These are phyloP conservation scores for Diaporthe nobilis DNA, from an alignment of 2,329 filamentous ascomycete genomes.

Conservation along the genomic window DNA sequence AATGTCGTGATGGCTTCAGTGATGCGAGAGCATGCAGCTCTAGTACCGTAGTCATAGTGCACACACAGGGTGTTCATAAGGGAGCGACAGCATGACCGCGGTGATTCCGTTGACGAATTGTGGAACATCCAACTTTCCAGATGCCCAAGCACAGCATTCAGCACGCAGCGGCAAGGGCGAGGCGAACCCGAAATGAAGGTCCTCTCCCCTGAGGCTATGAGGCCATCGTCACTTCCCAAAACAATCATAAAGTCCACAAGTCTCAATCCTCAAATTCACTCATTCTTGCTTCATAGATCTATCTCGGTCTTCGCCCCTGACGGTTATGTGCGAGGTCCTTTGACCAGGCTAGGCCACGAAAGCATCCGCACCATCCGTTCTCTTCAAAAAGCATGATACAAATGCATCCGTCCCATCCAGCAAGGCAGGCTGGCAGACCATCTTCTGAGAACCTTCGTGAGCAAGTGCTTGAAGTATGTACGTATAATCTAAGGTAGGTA, in stretches of 20 bases:
- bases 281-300: background rate
- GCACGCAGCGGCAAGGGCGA: slow-evolving; percentile 4
- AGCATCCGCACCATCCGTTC: background rate
- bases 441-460: slow-evolving; percentile 17
- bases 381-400: background rate
- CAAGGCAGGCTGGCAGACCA: slow-evolving; percentile 7
- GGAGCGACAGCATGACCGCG: background rate
- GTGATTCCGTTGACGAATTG: slow-evolving; percentile 10
- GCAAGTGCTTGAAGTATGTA: background rate
- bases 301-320: slow-evolving; percentile 26
- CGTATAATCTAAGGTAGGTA: background rate
- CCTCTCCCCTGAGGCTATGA: slow-evolving; percentile 22
- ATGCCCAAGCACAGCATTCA: background rate
- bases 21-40: background rate
- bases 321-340: background rate
- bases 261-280: background rate
- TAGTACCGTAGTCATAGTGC: background rate
- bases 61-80: background rate
- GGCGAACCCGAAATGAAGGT: slow-evolving; percentile 31
- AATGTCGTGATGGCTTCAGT: slow-evolving; percentile 30
- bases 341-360: background rate
- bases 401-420: background rate
- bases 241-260: slow-evolving; percentile 20
- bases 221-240: slow-evolving; percentile 36
- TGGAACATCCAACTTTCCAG: slow-evolving; percentile 6